Evolutionary conservation across 768 basidiomycete genomes (phyloP), one percentile per base, ranked within the genome.

Genomic region (Hysterangium stoloniferum): DNA sequence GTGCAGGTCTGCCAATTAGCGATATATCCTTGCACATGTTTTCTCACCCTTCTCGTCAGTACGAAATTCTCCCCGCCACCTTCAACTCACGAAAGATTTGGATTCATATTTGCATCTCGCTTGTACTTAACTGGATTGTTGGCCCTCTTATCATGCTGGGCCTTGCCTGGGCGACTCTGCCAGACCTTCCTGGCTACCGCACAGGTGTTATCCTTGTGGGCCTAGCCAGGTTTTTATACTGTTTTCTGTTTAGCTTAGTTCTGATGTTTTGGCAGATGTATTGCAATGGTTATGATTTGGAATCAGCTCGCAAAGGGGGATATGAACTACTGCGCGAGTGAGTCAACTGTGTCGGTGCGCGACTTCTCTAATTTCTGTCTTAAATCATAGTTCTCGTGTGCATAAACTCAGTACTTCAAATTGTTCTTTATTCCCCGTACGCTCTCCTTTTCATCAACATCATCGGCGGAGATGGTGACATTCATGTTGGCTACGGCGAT

Each of bases 91-190:
- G 61, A 19, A 57, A 60, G 17, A 64, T 90, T 6, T 88, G 83
- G 82, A 64, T 72, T 15, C 88, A 92, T 57, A 69, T 90, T 54
- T 66, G 64, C 4, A 70, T 91, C 25, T 86, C 84, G 4, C 56
- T 90, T 17, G 20, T 80, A 24, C 67, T 91, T 22, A 90, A 89
- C 61, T 92, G 89, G 90, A 73, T 90, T 51, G 54, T 86, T 15
- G 87, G 82, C 1, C 89, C 89, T 0, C 73, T 91, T 45, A 58
- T 89, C 15, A 93, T 92, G 89, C 76, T 90, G n/a, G 88, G 71
- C 2, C 61, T 87, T 24, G 87, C 89, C 1, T 91, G 88, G 86
- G 86, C 84, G 11, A 85, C 86, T 3, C 72, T 92, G 0, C 89
- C 87, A 1, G 88, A 92, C 61, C 72, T 84, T 1, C 79, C 80